Conservation (phyloP, 139 green algal genomes). For the Haematococcus sp. region DNA sequence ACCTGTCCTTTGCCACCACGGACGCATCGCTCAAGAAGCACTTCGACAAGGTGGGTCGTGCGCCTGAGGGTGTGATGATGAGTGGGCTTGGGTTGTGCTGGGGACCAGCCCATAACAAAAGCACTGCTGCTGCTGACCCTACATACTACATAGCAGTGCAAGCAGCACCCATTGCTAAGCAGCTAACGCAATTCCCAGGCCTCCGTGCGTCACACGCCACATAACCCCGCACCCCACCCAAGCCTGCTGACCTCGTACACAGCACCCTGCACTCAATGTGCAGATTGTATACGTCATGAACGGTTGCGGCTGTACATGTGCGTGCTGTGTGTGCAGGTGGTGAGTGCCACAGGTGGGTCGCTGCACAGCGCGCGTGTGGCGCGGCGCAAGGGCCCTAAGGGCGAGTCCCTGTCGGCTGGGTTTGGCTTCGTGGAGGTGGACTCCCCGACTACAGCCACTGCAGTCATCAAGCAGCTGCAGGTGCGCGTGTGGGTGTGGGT, state of each 20-base stretch:
- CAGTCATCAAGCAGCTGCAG: constrained; percentile 62
- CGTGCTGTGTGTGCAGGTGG: constrained; percentile 20
- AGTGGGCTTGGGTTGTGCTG: not conserved
- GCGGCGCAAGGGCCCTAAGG: constrained; percentile 1
- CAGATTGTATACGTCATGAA: no score
- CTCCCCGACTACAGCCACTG: constrained; percentile 57
- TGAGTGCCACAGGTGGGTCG: constrained; percentile 50
- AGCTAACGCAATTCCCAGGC: no score
- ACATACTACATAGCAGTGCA: no score
- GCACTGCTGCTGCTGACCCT: no score
- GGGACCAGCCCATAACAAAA: no score
- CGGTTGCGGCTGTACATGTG: no score
- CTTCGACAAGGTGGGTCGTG: constrained; percentile 58
- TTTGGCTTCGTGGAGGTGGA: constrained; percentile 92
- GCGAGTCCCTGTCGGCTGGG: constrained; percentile 32
- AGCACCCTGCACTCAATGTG: no score
- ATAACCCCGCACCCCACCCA: no score
- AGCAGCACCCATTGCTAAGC: no score
- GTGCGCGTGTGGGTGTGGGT: constrained; percentile 10
- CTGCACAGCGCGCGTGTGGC: constrained; percentile 49
- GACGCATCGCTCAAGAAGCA: constrained; percentile 67
- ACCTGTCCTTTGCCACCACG: constrained; percentile 86
- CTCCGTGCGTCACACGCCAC: no score
- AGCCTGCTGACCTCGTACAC: no score
- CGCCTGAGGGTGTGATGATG: not conserved